These are phyloP conservation scores for Steccherinum ochraceum DNA, from an alignment of 768 basidiomycete genomes.

Conservation along the genomic window DNA sequence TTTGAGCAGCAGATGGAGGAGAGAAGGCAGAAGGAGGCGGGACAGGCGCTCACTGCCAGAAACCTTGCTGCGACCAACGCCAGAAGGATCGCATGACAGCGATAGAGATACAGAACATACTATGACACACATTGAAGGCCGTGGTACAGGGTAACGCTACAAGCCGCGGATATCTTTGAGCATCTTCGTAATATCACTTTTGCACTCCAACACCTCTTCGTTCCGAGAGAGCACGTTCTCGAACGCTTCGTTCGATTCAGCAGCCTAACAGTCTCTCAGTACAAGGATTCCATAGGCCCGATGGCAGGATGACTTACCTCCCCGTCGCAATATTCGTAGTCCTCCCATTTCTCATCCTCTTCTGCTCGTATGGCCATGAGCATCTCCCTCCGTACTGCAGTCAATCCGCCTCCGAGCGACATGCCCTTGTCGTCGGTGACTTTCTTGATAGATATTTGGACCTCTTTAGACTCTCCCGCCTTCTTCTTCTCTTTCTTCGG, in stretches of 20 bases:
- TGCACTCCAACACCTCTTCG: conserved; percentile 24
- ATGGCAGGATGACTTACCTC: conserved; percentile 38
- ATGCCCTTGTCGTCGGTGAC: conserved; percentile 53
- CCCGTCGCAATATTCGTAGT: conserved; percentile 57
- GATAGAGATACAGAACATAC: too few species aligned
- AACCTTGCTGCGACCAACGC: too few species aligned
- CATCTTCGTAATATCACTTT: conserved; percentile 19
- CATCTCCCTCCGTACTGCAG: conserved; percentile 71
- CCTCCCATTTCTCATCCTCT: conserved; percentile 74
- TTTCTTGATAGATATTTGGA: conserved; percentile 71
- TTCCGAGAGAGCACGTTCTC: conserved; percentile 60
- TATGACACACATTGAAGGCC: too few species aligned
- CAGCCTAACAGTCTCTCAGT: conserved; percentile 37
- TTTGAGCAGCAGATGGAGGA: too few species aligned
- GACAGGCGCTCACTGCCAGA: too few species aligned
- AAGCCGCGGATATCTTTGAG: conserved; percentile 19
- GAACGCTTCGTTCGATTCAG: conserved; percentile 49
- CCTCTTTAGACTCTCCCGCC: conserved; percentile 58
- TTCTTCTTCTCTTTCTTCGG: conserved; percentile 57
- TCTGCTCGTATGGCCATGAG: conserved; percentile 64
- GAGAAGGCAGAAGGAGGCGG: too few species aligned
- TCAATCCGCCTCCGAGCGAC: conserved; percentile 57
- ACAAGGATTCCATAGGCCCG: conserved; percentile 1
- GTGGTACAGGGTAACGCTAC: conserved; percentile 5
- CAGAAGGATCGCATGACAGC: too few species aligned